Percentiles rank a stretch among this genome's conserved stretches.
Evolutionary conservation across 2,329 filamentous ascomycete genomes (phyloP).

Genomic region (Thielaviopsis euricoi): DNA sequence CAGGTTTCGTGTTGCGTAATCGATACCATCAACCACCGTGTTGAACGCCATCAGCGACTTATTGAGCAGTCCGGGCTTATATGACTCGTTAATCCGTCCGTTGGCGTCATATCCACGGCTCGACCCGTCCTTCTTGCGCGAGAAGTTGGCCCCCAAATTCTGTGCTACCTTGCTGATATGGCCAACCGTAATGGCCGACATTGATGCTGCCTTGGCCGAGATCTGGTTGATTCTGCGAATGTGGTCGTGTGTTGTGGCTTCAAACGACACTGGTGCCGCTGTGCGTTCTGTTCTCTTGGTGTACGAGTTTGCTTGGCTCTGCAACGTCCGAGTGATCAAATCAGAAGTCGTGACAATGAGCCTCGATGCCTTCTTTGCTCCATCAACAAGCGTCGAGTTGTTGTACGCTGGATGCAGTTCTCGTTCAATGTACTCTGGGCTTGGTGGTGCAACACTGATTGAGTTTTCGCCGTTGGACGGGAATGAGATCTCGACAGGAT

Average conservation of each 20-base stretch:
- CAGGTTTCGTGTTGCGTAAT: constrained; percentile 67
- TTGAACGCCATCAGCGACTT: constrained; percentile 94
- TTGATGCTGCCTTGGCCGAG: constrained; percentile 58
- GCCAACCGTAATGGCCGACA: constrained; percentile 77
- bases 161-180: constrained; percentile 72
- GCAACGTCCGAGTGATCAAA: constrained; percentile 61
- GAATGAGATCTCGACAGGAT: constrained; percentile 65
- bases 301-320: constrained; percentile 63
- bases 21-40: constrained; percentile 84
- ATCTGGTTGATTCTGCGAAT: constrained; percentile 84
- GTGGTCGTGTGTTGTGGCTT: constrained; percentile 64
- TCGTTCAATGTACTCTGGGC: constrained; percentile 56
- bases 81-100: constrained; percentile 44
- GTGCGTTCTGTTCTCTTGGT: constrained; percentile 63
- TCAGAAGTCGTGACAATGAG: constrained; percentile 79
- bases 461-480: constrained; percentile 48
- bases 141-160: constrained; percentile 65
- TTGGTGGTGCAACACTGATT: constrained; percentile 48
- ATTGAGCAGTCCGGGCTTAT: constrained; percentile 86
- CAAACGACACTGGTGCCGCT: constrained; percentile 72
- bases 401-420: constrained; percentile 82
- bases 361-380: constrained; percentile 73
- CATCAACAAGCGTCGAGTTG: constrained; percentile 70
- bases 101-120: constrained; percentile 50
- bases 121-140: constrained; percentile 35